Evolutionary conservation across 768 basidiomycete species (phyloP), one percentile per base, ranked within the genome.

Genomic region (Leccinellum rugosiceps): DNA sequence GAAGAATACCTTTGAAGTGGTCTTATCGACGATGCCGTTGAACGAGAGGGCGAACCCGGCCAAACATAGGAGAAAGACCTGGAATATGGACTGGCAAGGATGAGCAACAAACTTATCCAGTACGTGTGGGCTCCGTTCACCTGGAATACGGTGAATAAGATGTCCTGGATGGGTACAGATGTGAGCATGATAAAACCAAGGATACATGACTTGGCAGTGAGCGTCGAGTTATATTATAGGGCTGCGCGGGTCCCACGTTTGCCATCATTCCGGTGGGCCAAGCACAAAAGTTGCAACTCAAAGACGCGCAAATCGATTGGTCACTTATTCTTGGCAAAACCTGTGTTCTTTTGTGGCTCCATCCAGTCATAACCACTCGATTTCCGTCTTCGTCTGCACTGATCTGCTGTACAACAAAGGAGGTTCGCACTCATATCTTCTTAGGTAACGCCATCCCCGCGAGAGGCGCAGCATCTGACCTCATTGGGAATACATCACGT

Each of bases 21-120:
- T 83, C 69, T 93, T 94, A 68, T 98, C 94, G 17, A 96, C 81
- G 47, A 98, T 86, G 25, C 90, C 91, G 28, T 79, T 80, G 54
- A 78, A 72, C 1, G 95, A 92, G 38, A 98, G 85, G 25, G 86
- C 76, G 69, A 90, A 93, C 2, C 94, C 94, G 0, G 90, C 87
- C 4, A 91, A 67, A 75, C 92, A 95, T 57, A 94, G 77, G 44
- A 96, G 62, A 68, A 94, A 90, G 45, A 97, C 94, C 73, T 96
- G 86, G 30, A 91, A 76, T 59, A 96, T 94, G 9, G 92, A 92
- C 92, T 95, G 17, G 32, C 0, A 5, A 0, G 6, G 4, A 28
- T 62, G 21, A 58, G 60, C 28, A 13, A 15, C 1, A 41, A 1
- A 34, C 6, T 8, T 2, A 10, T 1, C 6, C 6, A 5, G 23